Conservation (phyloP, 331 rosid genomes). For the Rosa hybrid region DNA sequence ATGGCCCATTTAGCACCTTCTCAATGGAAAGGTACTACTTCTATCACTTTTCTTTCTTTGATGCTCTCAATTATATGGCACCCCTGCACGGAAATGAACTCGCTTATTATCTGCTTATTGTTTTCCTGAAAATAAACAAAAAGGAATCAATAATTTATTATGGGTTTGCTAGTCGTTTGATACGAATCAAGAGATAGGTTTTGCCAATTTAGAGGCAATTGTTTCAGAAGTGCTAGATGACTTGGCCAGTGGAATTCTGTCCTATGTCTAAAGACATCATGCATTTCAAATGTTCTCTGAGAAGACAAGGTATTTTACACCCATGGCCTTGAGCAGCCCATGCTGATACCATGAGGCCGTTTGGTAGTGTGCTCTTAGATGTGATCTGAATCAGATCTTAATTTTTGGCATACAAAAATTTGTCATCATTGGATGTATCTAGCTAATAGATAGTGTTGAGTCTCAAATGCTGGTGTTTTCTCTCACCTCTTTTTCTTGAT, state of each 20-base stretch:
- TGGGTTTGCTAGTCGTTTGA: neutral
- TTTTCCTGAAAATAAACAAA: constrained; percentile 8
- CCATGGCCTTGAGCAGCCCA: neutral
- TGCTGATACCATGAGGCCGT: neutral
- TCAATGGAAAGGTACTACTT: constrained; percentile 64
- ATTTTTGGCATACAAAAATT: neutral
- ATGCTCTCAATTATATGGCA: neutral
- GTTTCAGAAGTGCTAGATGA: neutral
- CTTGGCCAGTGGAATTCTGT: neutral
- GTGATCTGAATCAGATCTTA: neutral
- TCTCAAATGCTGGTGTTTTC: neutral
- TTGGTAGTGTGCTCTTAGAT: neutral
- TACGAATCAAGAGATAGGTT: neutral
- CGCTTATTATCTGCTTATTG: neutral
- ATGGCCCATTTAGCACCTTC: constrained; percentile 82
- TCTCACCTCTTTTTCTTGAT: neutral
- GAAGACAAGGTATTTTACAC: neutral
- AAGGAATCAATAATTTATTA: neutral
- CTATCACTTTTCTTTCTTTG: neutral
- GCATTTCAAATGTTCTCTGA: neutral
- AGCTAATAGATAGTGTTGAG: neutral
- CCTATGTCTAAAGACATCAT: neutral
- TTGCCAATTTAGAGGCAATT: neutral
- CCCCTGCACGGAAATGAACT: neutral
- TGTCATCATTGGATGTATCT: neutral